Base-by-base conservation (phyloP, 176 grass and related monocot genomes). In the Carex parvula region DNA sequence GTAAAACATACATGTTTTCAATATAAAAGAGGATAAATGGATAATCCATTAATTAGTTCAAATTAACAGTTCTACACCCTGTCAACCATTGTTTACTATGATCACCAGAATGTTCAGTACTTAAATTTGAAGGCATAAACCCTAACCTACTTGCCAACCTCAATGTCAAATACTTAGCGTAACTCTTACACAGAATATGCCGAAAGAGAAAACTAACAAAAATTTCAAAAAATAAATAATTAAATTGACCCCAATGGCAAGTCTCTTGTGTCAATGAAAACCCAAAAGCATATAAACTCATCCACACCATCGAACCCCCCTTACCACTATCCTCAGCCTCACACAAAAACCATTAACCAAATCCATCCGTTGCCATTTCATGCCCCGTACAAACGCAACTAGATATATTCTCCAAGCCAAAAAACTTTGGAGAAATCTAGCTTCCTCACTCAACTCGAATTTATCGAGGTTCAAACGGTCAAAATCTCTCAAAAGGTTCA, bases 381-480 rank as follows among this genome's bases (percentile, higher is more conserved):
- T 86, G 85, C 65, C 42, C 68, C 67, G 76, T 48, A 16, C 54
- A 68, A 69, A 69, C 29, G 7, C 55, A 12, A 81, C 71, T 22
- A 72, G 33, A 63, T 52, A 82, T 68, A 68, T 44, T 57, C 52
- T 86, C 32, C 85, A 55, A 66, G 21, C 64, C 17, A n/a, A 32
- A 42, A 81, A 71, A 61, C 50, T 81, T 48, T 86, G 85, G 85
- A 87, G 80, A 42, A 82, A 74, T 8, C 52, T 86, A 0, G 24
- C 41, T 8, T 81, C 61, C 50, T 69, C 48, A 8, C 3, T 86
- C 77, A 11, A 32, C 17, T 50, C 64, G 2, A 81, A 60, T 57
- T 48, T 86, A 16, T 79, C 72, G 41, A 85, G 44, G 12, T 77
- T 85, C 72, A 79, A 85, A 53, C 41, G 72, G 13, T 68, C 72